Percentiles rank a stretch among this genome's conserved stretches.
Evolutionary conservation across 495 filamentous ascomycete species (phyloP).

Genomic region (Terfezia claveryi): DNA sequence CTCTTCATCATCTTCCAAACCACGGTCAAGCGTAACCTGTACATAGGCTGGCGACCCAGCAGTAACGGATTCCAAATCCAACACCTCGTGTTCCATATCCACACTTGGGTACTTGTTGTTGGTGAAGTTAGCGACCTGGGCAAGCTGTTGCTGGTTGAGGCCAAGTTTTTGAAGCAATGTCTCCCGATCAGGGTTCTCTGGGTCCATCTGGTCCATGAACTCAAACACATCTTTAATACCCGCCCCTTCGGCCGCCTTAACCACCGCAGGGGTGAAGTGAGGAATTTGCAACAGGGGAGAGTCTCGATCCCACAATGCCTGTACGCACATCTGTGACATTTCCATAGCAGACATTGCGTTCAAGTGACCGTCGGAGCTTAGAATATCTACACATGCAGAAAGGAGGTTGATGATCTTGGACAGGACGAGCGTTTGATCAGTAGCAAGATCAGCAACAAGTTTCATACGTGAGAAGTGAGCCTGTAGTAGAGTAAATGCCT

Average conservation of each 20-base stretch:
- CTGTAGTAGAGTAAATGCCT: conserved; percentile 86
- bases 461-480: conserved; percentile 96
- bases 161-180: conserved; percentile 52
- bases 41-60: conserved; percentile 66
- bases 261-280: conserved; percentile 64
- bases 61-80: conserved; percentile 55
- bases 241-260: conserved; percentile 61
- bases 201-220: conserved; percentile 98
- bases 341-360: conserved; percentile 99
- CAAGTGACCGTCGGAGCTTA: conserved; percentile 85
- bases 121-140: conserved; percentile 83
- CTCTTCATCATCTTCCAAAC: conserved; percentile 44
- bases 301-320: conserved; percentile 97
- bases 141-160: conserved; percentile 60
- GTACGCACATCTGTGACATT: conserved; percentile 97
- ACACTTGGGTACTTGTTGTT: conserved; percentile 82
- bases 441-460: conserved; percentile 85
- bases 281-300: conserved; percentile 94
- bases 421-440: conserved; percentile 80
- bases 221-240: conserved; percentile 83
- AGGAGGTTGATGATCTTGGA: conserved; percentile 70
- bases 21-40: conserved; percentile 68
- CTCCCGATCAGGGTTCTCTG: conserved; percentile 55
- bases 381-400: conserved; percentile 79
- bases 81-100: conserved; percentile 67